A percentile compares a stretch with the other conserved stretches of the same genome.
phyloP scores from a whole-genome alignment of 768 basidiomycete genomes.

The Hericium coralloides region DNA sequence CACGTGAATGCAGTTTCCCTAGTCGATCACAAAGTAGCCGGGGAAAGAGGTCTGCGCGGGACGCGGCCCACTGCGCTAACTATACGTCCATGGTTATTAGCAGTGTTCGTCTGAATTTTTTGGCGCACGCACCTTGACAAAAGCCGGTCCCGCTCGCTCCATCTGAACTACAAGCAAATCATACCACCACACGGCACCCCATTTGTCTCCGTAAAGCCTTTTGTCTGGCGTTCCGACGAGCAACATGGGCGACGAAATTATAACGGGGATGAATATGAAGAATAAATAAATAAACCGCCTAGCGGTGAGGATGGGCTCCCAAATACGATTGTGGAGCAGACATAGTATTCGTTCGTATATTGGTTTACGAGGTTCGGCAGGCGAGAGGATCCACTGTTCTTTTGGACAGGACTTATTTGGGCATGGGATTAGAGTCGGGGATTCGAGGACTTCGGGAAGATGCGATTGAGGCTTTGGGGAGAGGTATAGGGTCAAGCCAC shows the following conservation, averaged over 20 bases:
- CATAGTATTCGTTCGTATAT: conserved; percentile 33
- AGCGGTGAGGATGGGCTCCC: conserved; percentile 82
- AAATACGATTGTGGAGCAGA: conserved; percentile 49
- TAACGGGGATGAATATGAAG: conserved; percentile 79
- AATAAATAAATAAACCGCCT: conserved; percentile 78
- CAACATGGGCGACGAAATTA: conserved; percentile 78
- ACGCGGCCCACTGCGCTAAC: conserved; percentile 98
- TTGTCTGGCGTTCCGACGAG: conserved; percentile 51
- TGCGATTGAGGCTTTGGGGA: conserved; percentile 34
- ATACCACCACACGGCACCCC: conserved; percentile 99
- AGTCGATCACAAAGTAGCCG: conserved; percentile 74
- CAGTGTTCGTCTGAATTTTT: background rate
- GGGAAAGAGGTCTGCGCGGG: conserved; percentile 90
- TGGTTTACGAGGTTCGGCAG: conserved; percentile 50
- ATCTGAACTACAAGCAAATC: conserved; percentile 79
- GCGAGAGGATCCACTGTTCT: conserved; percentile 48
- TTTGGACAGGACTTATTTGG: conserved; percentile 10
- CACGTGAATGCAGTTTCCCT: conserved; percentile 83
- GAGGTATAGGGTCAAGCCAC: conserved; percentile 44
- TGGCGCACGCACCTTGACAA: conserved; percentile 66
- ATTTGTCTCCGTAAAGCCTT: conserved; percentile 61
- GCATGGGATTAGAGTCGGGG: conserved; percentile 40
- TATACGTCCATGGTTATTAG: conserved; percentile 20
- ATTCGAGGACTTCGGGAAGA: conserved; percentile 41
- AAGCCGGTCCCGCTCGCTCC: conserved; percentile 94